Base-by-base conservation (phyloP, 768 basidiomycete species). In the Mycena maculata region DNA sequence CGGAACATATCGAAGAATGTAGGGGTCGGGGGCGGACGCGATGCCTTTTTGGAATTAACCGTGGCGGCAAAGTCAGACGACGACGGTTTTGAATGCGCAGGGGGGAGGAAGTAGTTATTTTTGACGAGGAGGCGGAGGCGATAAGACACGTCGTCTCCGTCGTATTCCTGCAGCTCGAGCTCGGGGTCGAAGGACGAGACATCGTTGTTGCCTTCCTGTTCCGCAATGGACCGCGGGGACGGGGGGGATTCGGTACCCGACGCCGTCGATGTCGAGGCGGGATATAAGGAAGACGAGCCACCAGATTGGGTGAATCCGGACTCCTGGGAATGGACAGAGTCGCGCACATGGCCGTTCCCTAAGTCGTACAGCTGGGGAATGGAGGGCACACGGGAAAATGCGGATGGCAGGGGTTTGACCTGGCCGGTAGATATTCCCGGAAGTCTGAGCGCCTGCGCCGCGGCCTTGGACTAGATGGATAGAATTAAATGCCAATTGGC, bases 61-160 rank as follows among this genome's bases (percentile, higher is more conserved):
- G 82, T 52, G 0, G 78, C 76, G 20, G 86, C 84, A 65, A 94
- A 86, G 56, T 91, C 88, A 28, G 90, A 83, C 3, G 89, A 86
- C 12, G 87, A 87, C 2, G 94, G 94, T 74, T 95, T 95, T 44
- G 89, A 85, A 73, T 95, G 94, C 0, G 94, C 93, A 12, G 94
- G 94, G 4, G 94, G 94, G 39, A 95, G 88, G 74, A 93, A 95
- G 76, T 95, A 95, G 74, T 85, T 94, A 78, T 95, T 95, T 76
- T 91, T 92, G 59, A 95, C 90, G 42, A 95, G 86, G 58, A 95
- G 85, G 42, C 89, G 90, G 22, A 95, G 86, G 25, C 94, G 91
- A 79, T 93, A 93, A 22, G 92, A 89, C 42, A 95, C 93, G 73
- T 95, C 94, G 77, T 95, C 93, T 23, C 85, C 84, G 71, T 88